Evolutionary conservation across 78 protist species (phyloP), one percentile per base, ranked within the genome.

Genomic region (Diacronema lutheri): DNA sequence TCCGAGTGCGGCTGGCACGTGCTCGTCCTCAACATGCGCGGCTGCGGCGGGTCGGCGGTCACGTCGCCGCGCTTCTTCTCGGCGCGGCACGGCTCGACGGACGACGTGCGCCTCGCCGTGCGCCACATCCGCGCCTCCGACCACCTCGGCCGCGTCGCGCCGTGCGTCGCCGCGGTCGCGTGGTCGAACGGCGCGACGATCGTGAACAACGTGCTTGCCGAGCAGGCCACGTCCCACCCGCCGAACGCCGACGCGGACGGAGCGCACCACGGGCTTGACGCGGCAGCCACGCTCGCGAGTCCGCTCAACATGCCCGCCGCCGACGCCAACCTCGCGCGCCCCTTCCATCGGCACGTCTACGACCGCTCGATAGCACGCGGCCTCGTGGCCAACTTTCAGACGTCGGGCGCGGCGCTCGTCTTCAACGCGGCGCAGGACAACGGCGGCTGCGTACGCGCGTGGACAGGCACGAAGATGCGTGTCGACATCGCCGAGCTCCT

Each of bases 1-100:
- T n/a, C 79, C 38, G 58, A 41, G 37, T 37, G 58, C 31, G 79
- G 79, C 23, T 71, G 79, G 79, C 79, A 33, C n/a, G 79, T 71
- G 31, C 58, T 23, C 40, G 79, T 71, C 26, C 7, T 71, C 79
- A 71, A 71, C 57, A 71, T 71, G 79, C 79, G 79, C 79, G 57
- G 37, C 33, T 71, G 79, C 58, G 79, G 79, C 55, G n/a, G 37
- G 37, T 23, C 58, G 35, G 58, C 79, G 4, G 79, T 71, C 37
- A 71, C 79, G 37, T 71, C 79, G 0, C 79, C 79, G 20, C 79
- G 79, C 58, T 35, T 71, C 58, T 71, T 71, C 79, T 26, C 55
- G 35, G n/a, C 37, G 25, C 71, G 4, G 33, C 66, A 19, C 29
- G 79, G 79, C 6, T 12, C 79, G 41, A 71, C 41, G 50, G 79